phyloP scores from a whole-genome alignment of 768 basidiomycete species.

The Flagelloscypha sp. region DNA sequence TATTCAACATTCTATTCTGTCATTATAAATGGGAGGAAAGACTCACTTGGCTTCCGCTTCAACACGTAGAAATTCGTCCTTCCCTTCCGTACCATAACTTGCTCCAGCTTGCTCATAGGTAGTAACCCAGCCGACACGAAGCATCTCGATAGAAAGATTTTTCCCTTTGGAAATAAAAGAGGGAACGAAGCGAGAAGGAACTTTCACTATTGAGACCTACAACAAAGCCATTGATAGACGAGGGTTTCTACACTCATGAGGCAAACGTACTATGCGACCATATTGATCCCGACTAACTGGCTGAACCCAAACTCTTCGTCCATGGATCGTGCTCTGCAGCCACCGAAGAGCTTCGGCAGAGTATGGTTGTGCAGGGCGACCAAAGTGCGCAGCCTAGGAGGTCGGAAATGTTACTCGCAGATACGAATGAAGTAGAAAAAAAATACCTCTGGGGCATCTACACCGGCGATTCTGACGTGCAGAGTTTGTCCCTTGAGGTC shows the following conservation, averaged over 20 bases:
- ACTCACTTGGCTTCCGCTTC: slow-evolving; percentile 65
- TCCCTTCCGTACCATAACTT: slow-evolving; percentile 65
- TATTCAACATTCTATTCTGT: neutral
- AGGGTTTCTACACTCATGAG: neutral
- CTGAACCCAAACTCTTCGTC: slow-evolving; percentile 62
- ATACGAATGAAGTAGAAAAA: slow-evolving; percentile 1
- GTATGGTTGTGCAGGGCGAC: slow-evolving; percentile 69
- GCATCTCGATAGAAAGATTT: slow-evolving; percentile 62
- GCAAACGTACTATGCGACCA: slow-evolving; percentile 56
- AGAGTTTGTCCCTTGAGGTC: slow-evolving; percentile 77
- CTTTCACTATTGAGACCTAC: slow-evolving; percentile 62
- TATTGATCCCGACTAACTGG: slow-evolving; percentile 78
- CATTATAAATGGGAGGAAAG: neutral
- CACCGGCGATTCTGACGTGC: slow-evolving; percentile 81
- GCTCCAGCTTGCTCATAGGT: slow-evolving; percentile 75
- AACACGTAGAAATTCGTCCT: slow-evolving; percentile 51
- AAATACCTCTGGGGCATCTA: slow-evolving; percentile 86
- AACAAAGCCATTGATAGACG: neutral
- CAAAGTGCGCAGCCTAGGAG: slow-evolving; percentile 74
- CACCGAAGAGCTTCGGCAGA: slow-evolving; percentile 67
- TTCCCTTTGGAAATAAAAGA: slow-evolving; percentile 37
- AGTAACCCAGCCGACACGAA: slow-evolving; percentile 67
- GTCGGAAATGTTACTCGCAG: slow-evolving; percentile 1
- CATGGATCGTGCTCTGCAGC: slow-evolving; percentile 49
- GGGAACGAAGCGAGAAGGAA: slow-evolving; percentile 48